Evolutionary conservation across 2,329 filamentous ascomycete species (phyloP), one percentile per base, ranked within the genome.

Genomic region (Aspergillus sp.): DNA sequence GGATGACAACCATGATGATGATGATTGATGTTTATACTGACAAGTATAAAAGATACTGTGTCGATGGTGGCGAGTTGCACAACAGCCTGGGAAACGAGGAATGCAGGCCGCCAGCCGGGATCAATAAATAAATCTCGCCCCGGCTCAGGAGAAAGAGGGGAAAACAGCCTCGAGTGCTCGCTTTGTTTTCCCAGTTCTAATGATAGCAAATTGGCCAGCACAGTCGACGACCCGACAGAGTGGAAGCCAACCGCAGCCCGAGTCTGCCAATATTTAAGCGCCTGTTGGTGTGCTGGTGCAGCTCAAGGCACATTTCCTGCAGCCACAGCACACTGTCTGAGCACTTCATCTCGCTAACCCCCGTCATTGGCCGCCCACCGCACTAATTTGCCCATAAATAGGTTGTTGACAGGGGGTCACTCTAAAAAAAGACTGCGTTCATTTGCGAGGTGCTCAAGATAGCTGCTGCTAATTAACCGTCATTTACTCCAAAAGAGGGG

Each of bases 1-100:
- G 73, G 41, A 77, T 71, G 46, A 71, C 74, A 57, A 74, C 75
- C 74, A 77, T 77, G 62, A 25, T 71, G 61, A 51, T 56, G 47
- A 8, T 11, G 19, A 46, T 19, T 9, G 11, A 28, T 48, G 38
- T 52, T 52, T 17, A 11, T 34, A 23, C 52, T 58, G 25, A 34
- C 13, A 57, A 49, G n/a, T 48, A n/a, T n/a, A 60, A 22, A 31
- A 51, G 38, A 43, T 38, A 53, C 30, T n/a, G 7, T 15, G 28
- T 51, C 52, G 54, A 6, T 34, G 60, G 28, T 57, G 23, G 34
- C 7, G 5, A 47, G n/a, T 49, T 54, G 45, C 30, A 54, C 30
- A 48, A 15, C 34, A 41, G 34, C 34, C 34, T 41, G 34, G 15
- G 34, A 41, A 15, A 41, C 34, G 34, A 41, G 34, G 34, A 41